A percentile compares a stretch with the other conserved stretches of the same genome.
These are phyloP conservation scores for Agrocybe praecox DNA, from an alignment of 768 basidiomycete genomes.

Conservation along the genomic window DNA sequence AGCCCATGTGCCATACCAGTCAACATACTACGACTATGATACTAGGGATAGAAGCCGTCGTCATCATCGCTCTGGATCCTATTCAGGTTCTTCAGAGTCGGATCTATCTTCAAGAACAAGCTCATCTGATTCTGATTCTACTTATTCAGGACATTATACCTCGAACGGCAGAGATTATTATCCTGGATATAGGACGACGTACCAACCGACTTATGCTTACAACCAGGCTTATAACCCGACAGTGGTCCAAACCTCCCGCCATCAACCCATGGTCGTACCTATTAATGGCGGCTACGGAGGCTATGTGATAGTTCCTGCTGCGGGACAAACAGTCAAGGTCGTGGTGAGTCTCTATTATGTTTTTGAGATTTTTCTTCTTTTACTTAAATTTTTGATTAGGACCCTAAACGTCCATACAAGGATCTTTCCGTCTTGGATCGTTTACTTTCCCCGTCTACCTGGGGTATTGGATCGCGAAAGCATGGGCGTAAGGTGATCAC, in stretches of 20 bases:
- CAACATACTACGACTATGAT: not conserved
- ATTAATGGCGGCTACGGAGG: conserved; percentile 13
- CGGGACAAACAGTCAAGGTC: conserved; percentile 16
- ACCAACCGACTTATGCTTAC: not conserved
- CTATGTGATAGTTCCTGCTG: conserved; percentile 10
- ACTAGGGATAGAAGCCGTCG: not conserved
- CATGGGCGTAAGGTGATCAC: not conserved
- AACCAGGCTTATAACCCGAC: conserved; percentile 3
- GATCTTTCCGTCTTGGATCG: conserved; percentile 7
- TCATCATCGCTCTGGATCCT: not conserved
- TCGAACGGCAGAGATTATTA: not conserved
- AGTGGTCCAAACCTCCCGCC: not conserved
- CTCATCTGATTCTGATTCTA: not conserved
- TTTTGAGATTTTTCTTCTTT: not conserved
- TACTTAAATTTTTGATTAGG: not conserved
- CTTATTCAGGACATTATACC: not conserved
- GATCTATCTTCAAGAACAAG: not conserved
- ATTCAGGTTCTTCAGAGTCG: not conserved
- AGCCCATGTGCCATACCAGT: not conserved
- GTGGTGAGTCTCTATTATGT: conserved; percentile 2
- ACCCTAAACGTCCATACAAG: conserved; percentile 2
- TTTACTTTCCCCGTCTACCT: conserved; percentile 13
- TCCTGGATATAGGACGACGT: not conserved
- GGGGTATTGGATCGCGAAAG: conserved; percentile 3
- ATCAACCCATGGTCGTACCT: conserved; percentile 8